Base-by-base conservation (phyloP, 352 stramenopile genomes). In the Phytophthora pluvialis region DNA sequence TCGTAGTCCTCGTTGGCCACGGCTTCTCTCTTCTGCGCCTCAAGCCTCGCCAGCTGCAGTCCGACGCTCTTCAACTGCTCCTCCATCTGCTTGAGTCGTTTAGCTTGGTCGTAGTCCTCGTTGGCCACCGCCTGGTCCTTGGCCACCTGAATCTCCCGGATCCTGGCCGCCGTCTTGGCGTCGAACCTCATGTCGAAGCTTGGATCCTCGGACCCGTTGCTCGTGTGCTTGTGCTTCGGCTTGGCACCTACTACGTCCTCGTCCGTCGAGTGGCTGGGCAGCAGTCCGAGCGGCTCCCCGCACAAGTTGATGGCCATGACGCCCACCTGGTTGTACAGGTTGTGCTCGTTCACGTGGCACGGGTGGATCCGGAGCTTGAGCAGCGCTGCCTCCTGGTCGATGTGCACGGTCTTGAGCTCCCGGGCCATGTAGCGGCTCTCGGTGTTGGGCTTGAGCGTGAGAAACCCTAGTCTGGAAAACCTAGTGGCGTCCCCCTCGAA, bases 1-100 rank as follows among this genome's bases (percentile, higher is more conserved):
- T 98, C 93, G 51, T 98, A 98, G 61, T 98, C 93, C 69, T 98
- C 94, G 25, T 87, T 91, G 2, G 83, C 77, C 15, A 98, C 93
- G 0, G 93, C 93, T 35, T 96, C 80, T 55, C 77, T 77, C 63
- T 98, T 98, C 42, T 92, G 86, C 4, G 80, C 69, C 43, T 98
- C 89, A 0, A 98, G 75, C 9, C 89, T 74, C 10, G 92, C 86
- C 38, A 98, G 75, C 64, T 97, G 81, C 31, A 94, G 64, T 1
- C 94, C 93, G 46, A 96, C 73, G 40, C 77, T 94, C 67, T 98
- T 98, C 42, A 98, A 75, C 50, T 96, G 78, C 54, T 97, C 93
- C 48, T 95, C 87, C 75, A 90, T 84, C 29, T 80, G 72, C 67
- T 95, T 95, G 8, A 95, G 73, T 25, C 80, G 67, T 47, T 95